phyloP scores from a whole-genome alignment of 164 flowering plant species.

The Annona squamosa region DNA sequence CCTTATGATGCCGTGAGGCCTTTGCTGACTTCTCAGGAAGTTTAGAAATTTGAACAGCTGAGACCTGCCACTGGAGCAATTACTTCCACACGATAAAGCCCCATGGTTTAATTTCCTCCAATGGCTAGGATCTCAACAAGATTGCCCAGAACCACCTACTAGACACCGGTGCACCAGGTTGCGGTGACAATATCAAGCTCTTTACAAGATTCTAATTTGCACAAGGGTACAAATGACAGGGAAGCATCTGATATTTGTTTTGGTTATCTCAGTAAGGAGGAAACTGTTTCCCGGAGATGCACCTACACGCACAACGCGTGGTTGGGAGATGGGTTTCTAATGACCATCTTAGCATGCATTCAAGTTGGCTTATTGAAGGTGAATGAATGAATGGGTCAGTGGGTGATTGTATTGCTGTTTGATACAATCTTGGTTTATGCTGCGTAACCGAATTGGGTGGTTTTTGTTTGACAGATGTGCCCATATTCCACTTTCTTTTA shows the following conservation, averaged over 20 bases:
- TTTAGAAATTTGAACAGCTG: not conserved
- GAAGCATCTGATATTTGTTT: not conserved
- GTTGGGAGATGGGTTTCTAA: too few species aligned
- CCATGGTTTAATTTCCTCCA: not conserved
- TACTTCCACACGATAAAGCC: constrained; percentile 3
- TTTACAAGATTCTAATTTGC: not conserved
- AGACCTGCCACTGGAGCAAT: not conserved
- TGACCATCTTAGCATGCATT: too few species aligned
- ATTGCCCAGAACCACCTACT: constrained; percentile 6
- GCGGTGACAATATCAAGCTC: constrained; percentile 3
- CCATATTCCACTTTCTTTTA: too few species aligned
- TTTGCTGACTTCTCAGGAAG: constrained; percentile 4
- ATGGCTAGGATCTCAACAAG: constrained; percentile 2
- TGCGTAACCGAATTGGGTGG: too few species aligned
- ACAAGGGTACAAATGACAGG: not conserved
- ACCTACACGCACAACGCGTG: too few species aligned
- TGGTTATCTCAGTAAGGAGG: too few species aligned
- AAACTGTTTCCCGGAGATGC: too few species aligned
- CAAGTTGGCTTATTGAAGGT: too few species aligned
- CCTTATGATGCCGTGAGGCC: not conserved
- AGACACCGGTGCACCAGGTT: not conserved
- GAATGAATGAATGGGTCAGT: too few species aligned
- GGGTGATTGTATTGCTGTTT: too few species aligned
- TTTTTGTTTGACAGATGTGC: too few species aligned
- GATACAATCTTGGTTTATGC: too few species aligned